Evolutionary conservation across 768 basidiomycete genomes (phyloP), one percentile per base, ranked within the genome.

Genomic region (Boletus barrowsii): DNA sequence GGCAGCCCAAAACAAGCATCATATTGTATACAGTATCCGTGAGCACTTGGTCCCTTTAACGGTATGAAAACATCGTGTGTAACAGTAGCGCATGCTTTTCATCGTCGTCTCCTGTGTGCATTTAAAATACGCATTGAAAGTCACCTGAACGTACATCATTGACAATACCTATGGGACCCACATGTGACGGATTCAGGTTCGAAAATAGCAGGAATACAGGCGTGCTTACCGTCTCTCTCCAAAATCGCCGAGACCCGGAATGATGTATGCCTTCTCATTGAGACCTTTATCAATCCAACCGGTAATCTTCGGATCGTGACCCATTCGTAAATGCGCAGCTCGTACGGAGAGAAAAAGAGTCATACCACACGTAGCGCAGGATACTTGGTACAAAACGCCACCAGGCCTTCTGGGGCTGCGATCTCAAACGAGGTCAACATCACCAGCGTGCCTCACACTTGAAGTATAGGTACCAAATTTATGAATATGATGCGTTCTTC

Each of bases 241-340:
- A 68, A 98, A 98, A 68, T 98, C 94, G n/a, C 94, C 94, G n/a
- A 98, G 76, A 29, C 94, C 93, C 9, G 93, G 93, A 51, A 94
- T 84, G 61, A 95, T 95, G 66, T 88, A 97, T 22, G 90, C 84
- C 68, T 87, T 91, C 53, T 90, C 90, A 61, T 98, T 94, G 48
- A 98, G 79, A 5, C 93, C 90, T 61, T 93, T 75, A 68, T 98
- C 94, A 49, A 98, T 92, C 93, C 94, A 96, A 3, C 94, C 94
- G 11, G 94, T 96, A 49, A 97, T 87, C 89, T 93, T 59, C 5
- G 32, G 20, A 29, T 29, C 29, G 8, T 9, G 29, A 29, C 49
- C 40, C 10, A 36, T 4, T 42, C n/a, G 40, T 65, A 29, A 59
- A 30, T 20, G 14, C 7, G 24, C 26, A 33, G 4, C 39, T 48